These are phyloP conservation scores for Apiospora hydei DNA, from an alignment of 2,329 filamentous ascomycete species.

Conservation along the genomic window DNA sequence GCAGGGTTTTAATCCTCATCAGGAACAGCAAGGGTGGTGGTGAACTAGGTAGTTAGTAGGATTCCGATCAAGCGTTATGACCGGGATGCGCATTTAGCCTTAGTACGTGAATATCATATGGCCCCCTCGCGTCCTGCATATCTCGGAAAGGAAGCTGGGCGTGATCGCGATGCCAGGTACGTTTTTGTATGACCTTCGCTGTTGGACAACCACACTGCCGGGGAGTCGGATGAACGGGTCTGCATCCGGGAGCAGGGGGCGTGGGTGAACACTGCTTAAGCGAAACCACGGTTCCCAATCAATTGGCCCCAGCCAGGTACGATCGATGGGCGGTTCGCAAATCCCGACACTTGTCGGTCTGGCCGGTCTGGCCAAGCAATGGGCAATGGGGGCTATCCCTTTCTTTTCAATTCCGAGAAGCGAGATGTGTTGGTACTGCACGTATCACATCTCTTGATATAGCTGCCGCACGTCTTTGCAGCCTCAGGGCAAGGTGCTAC, in stretches of 20 bases:
- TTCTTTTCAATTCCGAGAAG: neutral
- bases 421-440: neutral
- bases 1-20: neutral
- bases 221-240: constrained; percentile 9
- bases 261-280: constrained; percentile 19
- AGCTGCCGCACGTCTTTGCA: neutral
- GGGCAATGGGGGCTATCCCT: neutral
- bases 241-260: constrained; percentile 16
- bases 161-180: constrained; percentile 12
- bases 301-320: neutral
- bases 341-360: neutral
- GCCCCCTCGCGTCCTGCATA: constrained; percentile 4
- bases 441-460: neutral
- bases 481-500: neutral
- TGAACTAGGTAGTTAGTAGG: neutral
- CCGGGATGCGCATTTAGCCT: constrained; percentile 12
- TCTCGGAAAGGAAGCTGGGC: neutral
- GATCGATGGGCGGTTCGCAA: neutral
- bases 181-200: neutral
- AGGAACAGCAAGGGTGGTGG: neutral
- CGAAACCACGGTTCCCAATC: neutral
- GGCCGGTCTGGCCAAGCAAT: constrained; percentile 1
- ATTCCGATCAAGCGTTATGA: neutral
- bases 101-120: neutral
- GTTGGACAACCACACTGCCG: neutral